Base-by-base conservation (phyloP, 768 basidiomycete genomes). In the Amanita pallidorosea region DNA sequence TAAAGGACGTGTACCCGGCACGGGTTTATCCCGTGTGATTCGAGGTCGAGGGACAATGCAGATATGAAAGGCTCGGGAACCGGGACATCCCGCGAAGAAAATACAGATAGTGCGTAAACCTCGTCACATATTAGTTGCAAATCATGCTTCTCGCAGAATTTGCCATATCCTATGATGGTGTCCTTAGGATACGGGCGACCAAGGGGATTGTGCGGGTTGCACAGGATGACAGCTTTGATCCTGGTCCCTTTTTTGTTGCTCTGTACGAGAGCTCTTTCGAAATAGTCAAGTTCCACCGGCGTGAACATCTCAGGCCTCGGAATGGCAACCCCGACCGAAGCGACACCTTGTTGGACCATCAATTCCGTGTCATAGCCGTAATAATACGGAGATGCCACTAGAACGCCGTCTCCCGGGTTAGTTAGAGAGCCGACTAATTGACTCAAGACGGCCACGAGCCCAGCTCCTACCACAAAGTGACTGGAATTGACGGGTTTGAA, bases 121-220 rank as follows among this genome's bases (percentile, higher is more conserved):
- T 65, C 64, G 53, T 65, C 64, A 5, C 60, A 62, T 17, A 65
- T 48, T 11, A 65, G 54, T 48, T 65, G 63, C 2, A 65, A 22
- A 47, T 63, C 57, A 38, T 60, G 52, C 55, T 59, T 51, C 44
- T 60, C 57, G 18, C 38, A 40, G 43, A 55, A 50, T 22, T 18
- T 27, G 37, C 49, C 57, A 53, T 57, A n/a, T 4, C 47, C 63
- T 25, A 54, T 36, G 23, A 65, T 49, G 13, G 60, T 55, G 1
- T 62, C 58, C 18, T 15, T 8, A 1, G 58, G 50, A 27, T 63
- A 58, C 11, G 53, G 52, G n/a, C 57, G 53, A 4, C 61, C 61
- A 15, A 60, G 54, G 3, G 63, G 64, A 38, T 65, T 65, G 54
- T 65, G 64, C 7, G 64, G 64, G 47, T 65, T 65, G 29, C 57